Evolutionary conservation across 2,329 filamentous ascomycete genomes (phyloP), one percentile per base, ranked within the genome.

Genomic region (Rosellinia necatrix): DNA sequence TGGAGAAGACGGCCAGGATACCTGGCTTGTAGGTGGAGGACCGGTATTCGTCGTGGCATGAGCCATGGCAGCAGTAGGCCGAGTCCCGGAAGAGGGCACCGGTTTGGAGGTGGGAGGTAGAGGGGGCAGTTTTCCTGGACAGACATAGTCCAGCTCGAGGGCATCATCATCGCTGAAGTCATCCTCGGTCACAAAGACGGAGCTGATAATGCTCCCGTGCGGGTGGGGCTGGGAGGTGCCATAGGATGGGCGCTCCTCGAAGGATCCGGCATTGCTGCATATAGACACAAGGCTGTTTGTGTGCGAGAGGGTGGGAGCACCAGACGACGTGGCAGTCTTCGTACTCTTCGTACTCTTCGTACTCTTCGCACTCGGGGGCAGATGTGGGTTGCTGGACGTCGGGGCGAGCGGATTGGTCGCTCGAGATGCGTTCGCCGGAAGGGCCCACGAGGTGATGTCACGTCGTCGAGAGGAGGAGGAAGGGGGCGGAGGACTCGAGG

Each of bases 151-250:
- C 17, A 89, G 73, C 59, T 90, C 89, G 21, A 96, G 77, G 52
- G 91, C 83, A 17, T 87, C 81, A 64, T 96, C 92, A 68, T 93
- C 90, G 66, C 91, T 91, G 63, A 96, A 94, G 68, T 96, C 92
- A 64, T 93, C 87, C 60, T 92, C 89, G 57, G 86, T 83, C 60
- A 92, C 89, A 58, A 81, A 83, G 8, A 89, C 81, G 5, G 68
- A 58, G n/a, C 62, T 44, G 4, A 60, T 50, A 8, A 62, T 43
- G 47, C 71, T 72, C 58, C 64, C 44, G 22, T 67, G 54, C 8
- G 56, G 51, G 30, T 62, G 63, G 10, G 64, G 59, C 37, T 70
- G n/a, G n/a, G n/a, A n/a, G n/a, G n/a, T 67, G 1, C 71, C 72
- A 65, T 47, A 76, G 70, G 57, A 78, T 61, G 34, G 22, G 70